A percentile compares a stretch with the other conserved stretches of the same genome.
Conservation (phyloP, 2,329 filamentous ascomycete genomes). For the Xylaria sp. region DNA sequence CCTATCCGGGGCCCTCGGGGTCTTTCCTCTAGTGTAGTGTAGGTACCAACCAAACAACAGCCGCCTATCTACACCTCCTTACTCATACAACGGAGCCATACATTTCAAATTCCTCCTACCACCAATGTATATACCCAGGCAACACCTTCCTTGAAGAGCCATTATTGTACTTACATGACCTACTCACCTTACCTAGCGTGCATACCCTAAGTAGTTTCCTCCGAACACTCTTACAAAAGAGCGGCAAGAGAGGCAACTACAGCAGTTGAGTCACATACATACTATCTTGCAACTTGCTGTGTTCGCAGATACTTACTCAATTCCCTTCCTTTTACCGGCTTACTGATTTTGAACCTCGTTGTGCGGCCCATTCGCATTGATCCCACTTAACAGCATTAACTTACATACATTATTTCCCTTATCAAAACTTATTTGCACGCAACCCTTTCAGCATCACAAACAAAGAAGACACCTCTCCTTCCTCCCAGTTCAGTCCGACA, state of each 20-base stretch:
- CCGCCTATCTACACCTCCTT: not conserved
- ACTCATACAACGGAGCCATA: conserved; percentile 10
- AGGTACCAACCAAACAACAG: not conserved
- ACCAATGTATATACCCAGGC: not conserved
- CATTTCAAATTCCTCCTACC: conserved; percentile 27
- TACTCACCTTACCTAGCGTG: not conserved
- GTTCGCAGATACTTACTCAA: not conserved
- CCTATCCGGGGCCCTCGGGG: conserved; percentile 8
- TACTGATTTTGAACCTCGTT: not conserved
- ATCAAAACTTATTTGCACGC: not conserved
- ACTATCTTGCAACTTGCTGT: not conserved
- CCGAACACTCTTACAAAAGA: not conserved
- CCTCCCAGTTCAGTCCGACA: not conserved
- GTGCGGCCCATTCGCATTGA: not conserved
- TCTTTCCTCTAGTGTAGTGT: not conserved
- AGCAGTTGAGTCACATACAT: not conserved
- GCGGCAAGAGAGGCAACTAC: too few species aligned
- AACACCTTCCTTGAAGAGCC: conserved; percentile 12
- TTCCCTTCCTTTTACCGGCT: not conserved
- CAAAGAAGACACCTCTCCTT: not conserved
- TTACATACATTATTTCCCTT: not conserved
- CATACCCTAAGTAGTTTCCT: too few species aligned
- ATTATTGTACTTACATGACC: not conserved
- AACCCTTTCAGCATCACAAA: not conserved
- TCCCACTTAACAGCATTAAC: too few species aligned